These are phyloP conservation scores for Apiotrichum mycotoxinovorans DNA, from an alignment of 1,284 basidiomycete species.

Conservation along the genomic window DNA sequence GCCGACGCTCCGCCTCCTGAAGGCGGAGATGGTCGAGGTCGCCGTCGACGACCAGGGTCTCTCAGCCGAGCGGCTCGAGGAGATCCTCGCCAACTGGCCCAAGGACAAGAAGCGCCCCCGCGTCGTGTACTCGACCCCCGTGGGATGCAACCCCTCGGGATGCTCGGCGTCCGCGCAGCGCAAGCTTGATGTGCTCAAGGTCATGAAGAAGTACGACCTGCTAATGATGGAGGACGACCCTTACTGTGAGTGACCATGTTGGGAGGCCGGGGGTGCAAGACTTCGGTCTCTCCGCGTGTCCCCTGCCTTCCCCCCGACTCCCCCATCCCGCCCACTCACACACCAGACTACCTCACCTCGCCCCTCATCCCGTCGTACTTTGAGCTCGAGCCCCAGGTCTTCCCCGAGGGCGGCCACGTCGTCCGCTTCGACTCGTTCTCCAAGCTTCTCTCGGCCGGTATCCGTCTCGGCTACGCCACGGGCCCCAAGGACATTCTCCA, in stretches of 20 bases:
- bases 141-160: slow-evolving; percentile 79
- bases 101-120: slow-evolving; percentile 68
- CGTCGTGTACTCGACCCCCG: slow-evolving; percentile 62
- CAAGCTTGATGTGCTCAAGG: slow-evolving; percentile 69
- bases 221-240: slow-evolving; percentile 85
- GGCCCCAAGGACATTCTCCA: slow-evolving; percentile 71
- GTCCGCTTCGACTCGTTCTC: slow-evolving; percentile 82
- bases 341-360: slow-evolving; percentile 59
- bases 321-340: background rate
- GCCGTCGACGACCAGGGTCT: slow-evolving; percentile 76
- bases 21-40: slow-evolving; percentile 66
- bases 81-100: slow-evolving; percentile 73
- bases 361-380: slow-evolving; percentile 67
- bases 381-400: slow-evolving; percentile 59
- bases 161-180: slow-evolving; percentile 69
- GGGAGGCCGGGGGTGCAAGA: too few species aligned
- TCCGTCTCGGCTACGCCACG: slow-evolving; percentile 65
- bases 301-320: too few species aligned
- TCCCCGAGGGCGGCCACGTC: slow-evolving; percentile 63
- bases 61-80: slow-evolving; percentile 60
- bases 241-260: slow-evolving; percentile 61
- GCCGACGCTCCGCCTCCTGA: slow-evolving; percentile 37
- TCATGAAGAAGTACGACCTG: slow-evolving; percentile 72
- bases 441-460: slow-evolving; percentile 77
- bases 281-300: too few species aligned